Evolutionary conservation across 2,329 filamentous ascomycete species (phyloP).

Genomic region (Plectosphaerella cucumerina): DNA sequence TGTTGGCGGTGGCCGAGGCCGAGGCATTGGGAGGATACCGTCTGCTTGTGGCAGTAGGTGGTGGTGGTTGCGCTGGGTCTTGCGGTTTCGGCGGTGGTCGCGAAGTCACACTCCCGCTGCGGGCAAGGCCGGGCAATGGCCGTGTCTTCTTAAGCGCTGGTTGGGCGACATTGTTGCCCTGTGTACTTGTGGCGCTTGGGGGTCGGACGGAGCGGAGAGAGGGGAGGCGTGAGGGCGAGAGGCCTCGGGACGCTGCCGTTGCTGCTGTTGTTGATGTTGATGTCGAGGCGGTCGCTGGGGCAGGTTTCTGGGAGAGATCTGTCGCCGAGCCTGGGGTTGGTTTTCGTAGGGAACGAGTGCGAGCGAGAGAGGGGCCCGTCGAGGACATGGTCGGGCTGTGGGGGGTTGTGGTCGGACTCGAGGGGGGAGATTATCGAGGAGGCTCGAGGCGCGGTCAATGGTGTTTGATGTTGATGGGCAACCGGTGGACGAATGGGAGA

Average conservation of each 20-base stretch:
- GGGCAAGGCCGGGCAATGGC: slow-evolving; percentile 1
- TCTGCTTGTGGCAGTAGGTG: background rate
- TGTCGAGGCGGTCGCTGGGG: background rate
- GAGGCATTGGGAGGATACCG: slow-evolving; percentile 7
- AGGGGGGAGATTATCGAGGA: no score
- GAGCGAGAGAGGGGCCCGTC: slow-evolving; percentile 25
- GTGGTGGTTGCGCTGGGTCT: slow-evolving; percentile 1
- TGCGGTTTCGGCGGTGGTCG: slow-evolving; percentile 2
- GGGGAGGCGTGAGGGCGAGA: slow-evolving; percentile 10
- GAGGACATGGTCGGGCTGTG: slow-evolving; percentile 32
- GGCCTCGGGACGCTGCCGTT: background rate
- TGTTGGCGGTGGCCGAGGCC: slow-evolving; percentile 8
- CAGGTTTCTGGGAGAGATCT: slow-evolving; percentile 6
- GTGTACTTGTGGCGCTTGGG: slow-evolving; percentile 6
- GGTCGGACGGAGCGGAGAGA: slow-evolving; percentile 4
- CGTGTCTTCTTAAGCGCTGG: background rate
- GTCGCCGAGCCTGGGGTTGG: slow-evolving; percentile 23
- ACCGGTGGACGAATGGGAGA: no score
- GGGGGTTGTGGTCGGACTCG: background rate
- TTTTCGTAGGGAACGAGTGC: slow-evolving; percentile 46
- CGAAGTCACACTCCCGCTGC: slow-evolving; percentile 13
- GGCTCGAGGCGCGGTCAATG: no score
- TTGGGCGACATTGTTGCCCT: slow-evolving; percentile 6
- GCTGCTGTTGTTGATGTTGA: background rate
- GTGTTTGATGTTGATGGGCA: no score